Conservation (phyloP, 2,329 filamentous ascomycete species). For the Aspergillus ustus region DNA sequence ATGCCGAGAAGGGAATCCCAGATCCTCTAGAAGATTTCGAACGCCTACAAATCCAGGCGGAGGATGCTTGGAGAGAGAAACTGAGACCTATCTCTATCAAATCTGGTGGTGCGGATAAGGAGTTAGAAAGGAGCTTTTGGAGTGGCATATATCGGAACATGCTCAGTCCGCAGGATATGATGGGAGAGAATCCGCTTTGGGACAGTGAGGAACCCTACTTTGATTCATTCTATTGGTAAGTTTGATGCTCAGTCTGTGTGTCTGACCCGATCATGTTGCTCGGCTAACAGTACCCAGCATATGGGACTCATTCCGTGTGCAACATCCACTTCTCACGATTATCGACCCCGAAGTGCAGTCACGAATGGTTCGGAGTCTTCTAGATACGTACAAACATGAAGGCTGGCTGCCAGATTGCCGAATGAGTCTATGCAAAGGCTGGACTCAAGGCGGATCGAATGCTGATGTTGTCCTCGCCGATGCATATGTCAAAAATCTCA, state of each 20-base stretch:
- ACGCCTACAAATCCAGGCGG: slow-evolving; percentile 54
- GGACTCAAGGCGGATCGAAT: slow-evolving; percentile 74
- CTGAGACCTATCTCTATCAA: slow-evolving; percentile 41
- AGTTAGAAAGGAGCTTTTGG: slow-evolving; percentile 64
- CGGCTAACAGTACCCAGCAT: slow-evolving; percentile 46
- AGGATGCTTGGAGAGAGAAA: slow-evolving; percentile 65
- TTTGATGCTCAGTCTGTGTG: too few relatives aligned
- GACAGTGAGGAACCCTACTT: slow-evolving; percentile 69
- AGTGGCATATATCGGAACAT: slow-evolving; percentile 72
- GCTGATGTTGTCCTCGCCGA: slow-evolving; percentile 72
- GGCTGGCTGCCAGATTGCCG: slow-evolving; percentile 75
- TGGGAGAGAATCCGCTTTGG: slow-evolving; percentile 72
- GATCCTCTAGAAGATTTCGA: slow-evolving; percentile 65
- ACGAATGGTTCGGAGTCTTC: slow-evolving; percentile 69
- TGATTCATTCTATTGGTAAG: slow-evolving; percentile 72
- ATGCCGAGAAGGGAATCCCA: slow-evolving; percentile 70
- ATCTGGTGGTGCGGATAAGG: slow-evolving; percentile 34
- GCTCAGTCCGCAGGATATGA: slow-evolving; percentile 74
- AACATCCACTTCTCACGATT: slow-evolving; percentile 71
- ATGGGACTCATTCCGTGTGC: slow-evolving; percentile 73
- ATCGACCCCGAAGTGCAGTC: slow-evolving; percentile 66
- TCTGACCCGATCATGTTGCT: too few relatives aligned
- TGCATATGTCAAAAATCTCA: slow-evolving; percentile 68
- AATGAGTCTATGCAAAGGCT: slow-evolving; percentile 70
- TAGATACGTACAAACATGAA: slow-evolving; percentile 70